Conservation (phyloP, 1,284 basidiomycete species). For the Irpex sp. region DNA sequence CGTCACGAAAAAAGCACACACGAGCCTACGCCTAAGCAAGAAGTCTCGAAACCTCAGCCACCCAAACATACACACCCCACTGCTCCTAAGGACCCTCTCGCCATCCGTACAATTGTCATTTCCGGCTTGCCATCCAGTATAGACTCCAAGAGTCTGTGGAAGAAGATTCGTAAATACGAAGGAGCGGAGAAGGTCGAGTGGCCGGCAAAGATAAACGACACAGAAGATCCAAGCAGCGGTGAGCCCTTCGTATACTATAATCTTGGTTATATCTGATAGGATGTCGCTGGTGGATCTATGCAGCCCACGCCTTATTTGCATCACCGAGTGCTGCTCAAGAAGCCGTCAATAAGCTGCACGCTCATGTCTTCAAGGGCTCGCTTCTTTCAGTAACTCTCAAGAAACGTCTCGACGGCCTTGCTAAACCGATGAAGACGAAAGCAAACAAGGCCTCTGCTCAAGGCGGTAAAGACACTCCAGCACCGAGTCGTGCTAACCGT, state of each 20-base stretch:
- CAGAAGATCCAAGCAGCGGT: constrained; percentile 39
- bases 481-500: constrained; percentile 70
- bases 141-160: constrained; percentile 80
- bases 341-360: constrained; percentile 83
- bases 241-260: constrained; percentile 2
- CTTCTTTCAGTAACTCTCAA: constrained; percentile 89
- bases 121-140: constrained; percentile 70
- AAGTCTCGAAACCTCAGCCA: constrained; percentile 26
- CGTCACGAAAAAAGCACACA: constrained; percentile 20
- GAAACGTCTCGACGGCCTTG: constrained; percentile 76
- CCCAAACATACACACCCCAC: constrained; percentile 32
- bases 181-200: constrained; percentile 73
- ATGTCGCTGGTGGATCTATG: constrained; percentile 2
- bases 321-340: constrained; percentile 70
- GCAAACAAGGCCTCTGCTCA: constrained; percentile 12
- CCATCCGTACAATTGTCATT: constrained; percentile 79
- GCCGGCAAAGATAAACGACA: constrained; percentile 51
- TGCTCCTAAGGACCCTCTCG: constrained; percentile 60
- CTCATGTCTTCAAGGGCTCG: constrained; percentile 90
- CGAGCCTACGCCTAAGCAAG: constrained; percentile 28
- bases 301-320: constrained; percentile 77
- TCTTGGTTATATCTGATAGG: background rate
- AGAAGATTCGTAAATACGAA: constrained; percentile 79
- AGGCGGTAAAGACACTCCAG: constrained; percentile 27
- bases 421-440: constrained; percentile 37